A percentile compares a stretch with the other conserved stretches of the same genome.
Evolutionary conservation across 805 yeast genomes (phyloP).

Genomic region (Metschnikowia gelsemii): DNA sequence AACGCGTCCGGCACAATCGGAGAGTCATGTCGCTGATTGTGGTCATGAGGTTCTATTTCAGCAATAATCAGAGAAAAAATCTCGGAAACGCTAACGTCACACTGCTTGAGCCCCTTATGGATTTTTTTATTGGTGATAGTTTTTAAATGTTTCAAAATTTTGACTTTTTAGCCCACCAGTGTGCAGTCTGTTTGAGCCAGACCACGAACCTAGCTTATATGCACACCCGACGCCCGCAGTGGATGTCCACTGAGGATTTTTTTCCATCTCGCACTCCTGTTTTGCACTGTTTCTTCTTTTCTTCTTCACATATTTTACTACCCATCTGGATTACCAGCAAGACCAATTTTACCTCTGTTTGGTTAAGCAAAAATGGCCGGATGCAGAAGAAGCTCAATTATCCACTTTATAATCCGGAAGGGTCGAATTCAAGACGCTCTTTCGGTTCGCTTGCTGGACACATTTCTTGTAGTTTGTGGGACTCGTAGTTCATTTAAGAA

Average conservation of each 20-base stretch:
- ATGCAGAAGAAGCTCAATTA: conserved; percentile 37
- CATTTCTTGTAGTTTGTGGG: conserved; percentile 20
- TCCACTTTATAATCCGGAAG: conserved; percentile 38
- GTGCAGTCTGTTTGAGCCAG: too few species aligned
- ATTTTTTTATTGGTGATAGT: too few species aligned
- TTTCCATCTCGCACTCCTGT: neutral
- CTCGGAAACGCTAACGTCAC: too few species aligned
- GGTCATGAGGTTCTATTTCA: too few species aligned
- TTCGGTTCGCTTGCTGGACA: conserved; percentile 48
- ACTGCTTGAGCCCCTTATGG: too few species aligned
- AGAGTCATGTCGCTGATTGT: too few species aligned
- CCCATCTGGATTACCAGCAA: conserved; percentile 49
- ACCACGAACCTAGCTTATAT: neutral
- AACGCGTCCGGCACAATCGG: too few species aligned
- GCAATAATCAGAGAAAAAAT: too few species aligned
- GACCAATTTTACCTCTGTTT: conserved; percentile 38
- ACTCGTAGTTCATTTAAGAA: too few species aligned
- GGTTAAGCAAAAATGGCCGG: conserved; percentile 51
- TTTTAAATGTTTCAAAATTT: too few species aligned
- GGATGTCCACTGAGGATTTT: conserved; percentile 1
- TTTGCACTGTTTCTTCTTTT: conserved; percentile 6
- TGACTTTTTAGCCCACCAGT: too few species aligned
- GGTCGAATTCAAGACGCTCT: conserved; percentile 16
- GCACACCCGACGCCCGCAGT: neutral
- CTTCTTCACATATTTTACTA: conserved; percentile 22